A percentile compares a stretch with the other conserved stretches of the same genome.
These are phyloP conservation scores for Solanum arcanum DNA, from an alignment of 257 asterid species.

Conservation along the genomic window DNA sequence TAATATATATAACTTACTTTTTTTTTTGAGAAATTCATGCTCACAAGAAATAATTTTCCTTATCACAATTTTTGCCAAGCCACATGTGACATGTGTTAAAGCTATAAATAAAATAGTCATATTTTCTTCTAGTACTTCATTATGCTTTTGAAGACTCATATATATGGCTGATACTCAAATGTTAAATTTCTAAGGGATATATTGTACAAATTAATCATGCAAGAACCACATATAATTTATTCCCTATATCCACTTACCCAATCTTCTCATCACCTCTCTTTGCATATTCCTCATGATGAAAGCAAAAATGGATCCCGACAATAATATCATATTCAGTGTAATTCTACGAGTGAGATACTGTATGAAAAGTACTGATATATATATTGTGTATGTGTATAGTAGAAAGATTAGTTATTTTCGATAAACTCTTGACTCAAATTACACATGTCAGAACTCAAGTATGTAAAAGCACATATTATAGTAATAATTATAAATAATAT, in stretches of 20 bases:
- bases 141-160: neutral
- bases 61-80: neutral
- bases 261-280: neutral
- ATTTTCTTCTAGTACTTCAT: neutral
- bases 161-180: neutral
- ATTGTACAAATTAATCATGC: neutral
- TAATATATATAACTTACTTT: too few relatives aligned
- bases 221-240: constrained; percentile 1
- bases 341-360: too few relatives aligned
- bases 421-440: neutral
- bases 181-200: neutral
- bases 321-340: too few relatives aligned
- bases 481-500: too few relatives aligned
- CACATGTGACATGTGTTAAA: neutral
- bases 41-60: neutral
- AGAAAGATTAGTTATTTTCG: too few relatives aligned
- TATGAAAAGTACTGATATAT: too few relatives aligned
- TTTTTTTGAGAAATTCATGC: neutral
- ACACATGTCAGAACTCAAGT: neutral
- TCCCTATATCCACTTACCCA: neutral
- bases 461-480: too few relatives aligned
- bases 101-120: neutral
- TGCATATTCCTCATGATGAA: neutral
- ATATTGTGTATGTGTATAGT: neutral
- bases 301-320: too few relatives aligned